These are phyloP conservation scores for Cladophialophora exuberans DNA, from an alignment of 2,329 filamentous ascomycete species.

Conservation along the genomic window DNA sequence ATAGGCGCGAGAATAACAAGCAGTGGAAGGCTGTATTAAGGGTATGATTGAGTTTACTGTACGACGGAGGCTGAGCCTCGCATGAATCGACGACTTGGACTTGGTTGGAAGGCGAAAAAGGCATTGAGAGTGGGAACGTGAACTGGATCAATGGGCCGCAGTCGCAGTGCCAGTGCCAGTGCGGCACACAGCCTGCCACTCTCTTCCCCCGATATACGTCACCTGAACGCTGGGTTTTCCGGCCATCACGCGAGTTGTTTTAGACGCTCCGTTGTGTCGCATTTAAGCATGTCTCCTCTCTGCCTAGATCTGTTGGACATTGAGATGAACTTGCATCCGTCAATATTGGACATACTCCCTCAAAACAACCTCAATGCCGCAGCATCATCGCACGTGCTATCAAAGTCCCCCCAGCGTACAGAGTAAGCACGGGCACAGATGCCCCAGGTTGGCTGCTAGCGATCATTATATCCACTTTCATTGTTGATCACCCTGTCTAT, in stretches of 20 bases:
- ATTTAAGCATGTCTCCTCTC: background rate
- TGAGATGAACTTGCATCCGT: background rate
- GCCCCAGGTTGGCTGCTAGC: background rate
- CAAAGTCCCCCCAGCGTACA: background rate
- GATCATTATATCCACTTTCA: slow-evolving; percentile 10
- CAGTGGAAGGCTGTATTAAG: background rate
- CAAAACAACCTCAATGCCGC: too few relatives aligned
- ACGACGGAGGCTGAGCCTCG: slow-evolving; percentile 14
- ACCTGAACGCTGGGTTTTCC: slow-evolving; percentile 5
- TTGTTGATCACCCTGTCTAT: slow-evolving; percentile 25
- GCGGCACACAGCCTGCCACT: slow-evolving; percentile 10
- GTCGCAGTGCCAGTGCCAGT: background rate
- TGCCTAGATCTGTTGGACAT: background rate
- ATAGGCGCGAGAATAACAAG: background rate
- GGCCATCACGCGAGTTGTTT: slow-evolving; percentile 6
- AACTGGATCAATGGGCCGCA: background rate
- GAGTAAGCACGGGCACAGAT: background rate
- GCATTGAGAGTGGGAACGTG: background rate
- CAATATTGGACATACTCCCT: background rate
- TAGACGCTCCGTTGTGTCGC: too few relatives aligned
- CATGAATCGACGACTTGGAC: slow-evolving; percentile 2
- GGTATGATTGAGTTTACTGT: background rate
- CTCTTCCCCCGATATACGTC: slow-evolving; percentile 15
- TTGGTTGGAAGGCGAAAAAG: slow-evolving; percentile 9
- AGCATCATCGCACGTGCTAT: background rate